phyloP scores from a whole-genome alignment of 371 early-diverging fungal species.

The Batrachochytrium dendrobatidis region DNA sequence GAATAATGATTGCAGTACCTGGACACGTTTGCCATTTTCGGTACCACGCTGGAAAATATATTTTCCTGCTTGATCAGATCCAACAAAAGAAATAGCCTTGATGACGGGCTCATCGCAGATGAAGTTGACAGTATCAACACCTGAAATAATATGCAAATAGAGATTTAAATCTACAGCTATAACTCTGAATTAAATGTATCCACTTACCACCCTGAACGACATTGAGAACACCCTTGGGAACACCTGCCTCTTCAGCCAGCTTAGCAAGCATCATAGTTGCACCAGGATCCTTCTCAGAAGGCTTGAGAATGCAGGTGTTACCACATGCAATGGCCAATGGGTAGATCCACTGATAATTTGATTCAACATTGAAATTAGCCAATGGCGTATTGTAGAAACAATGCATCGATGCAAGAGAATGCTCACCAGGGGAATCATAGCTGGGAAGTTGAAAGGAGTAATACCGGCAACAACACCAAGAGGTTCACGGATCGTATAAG shows the following conservation, averaged over 20 bases:
- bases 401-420: neutral
- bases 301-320: constrained; percentile 86
- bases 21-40: constrained; percentile 90
- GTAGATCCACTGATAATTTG: constrained; percentile 79
- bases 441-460: constrained; percentile 94
- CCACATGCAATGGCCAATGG: constrained; percentile 87
- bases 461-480: constrained; percentile 94
- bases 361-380: neutral
- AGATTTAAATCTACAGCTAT: constrained; percentile 6
- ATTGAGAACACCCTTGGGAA: constrained; percentile 91
- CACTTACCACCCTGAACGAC: constrained; percentile 75
- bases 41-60: constrained; percentile 86
- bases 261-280: constrained; percentile 91
- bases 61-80: constrained; percentile 80
- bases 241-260: constrained; percentile 84
- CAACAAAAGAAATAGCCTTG: constrained; percentile 93
- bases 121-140: constrained; percentile 79
- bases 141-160: neutral
- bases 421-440: constrained; percentile 78
- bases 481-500: constrained; percentile 89
- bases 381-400: neutral
- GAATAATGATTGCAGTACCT: constrained; percentile 28
- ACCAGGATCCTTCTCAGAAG: constrained; percentile 92
- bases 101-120: constrained; percentile 79
- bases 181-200: neutral